Base-by-base conservation (phyloP, 768 basidiomycete genomes). In the Sarcomyxa edulis region DNA sequence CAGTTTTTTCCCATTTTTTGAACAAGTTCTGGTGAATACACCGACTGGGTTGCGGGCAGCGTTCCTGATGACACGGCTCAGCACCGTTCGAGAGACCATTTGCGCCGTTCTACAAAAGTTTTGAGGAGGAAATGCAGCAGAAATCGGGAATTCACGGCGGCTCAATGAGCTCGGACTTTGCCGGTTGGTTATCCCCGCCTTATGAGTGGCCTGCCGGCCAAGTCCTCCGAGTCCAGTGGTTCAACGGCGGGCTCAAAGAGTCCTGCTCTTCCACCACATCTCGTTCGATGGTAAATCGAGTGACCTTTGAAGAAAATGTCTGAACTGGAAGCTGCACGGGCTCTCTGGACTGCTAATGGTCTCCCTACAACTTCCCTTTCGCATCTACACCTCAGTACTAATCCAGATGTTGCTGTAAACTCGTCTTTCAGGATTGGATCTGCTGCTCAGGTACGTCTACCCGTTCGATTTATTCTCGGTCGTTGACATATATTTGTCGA, bases 351-450 rank as follows among this genome's bases (percentile, higher is more conserved):
- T 19, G 57, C 62, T 2, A 51, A 56, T 15, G 64, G 59, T 7
- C 60, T 76, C 5, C 71, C 70, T 0, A 40, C 46, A 9, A 47
- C 59, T n/a, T 52, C 55, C 7, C 46, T 77, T 1, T 46, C 56
- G 12, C 47, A 60, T 24, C 48, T 78, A 11, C 52, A 48, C 5
- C 47, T 78, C 5, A 53, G 46, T 8, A 58, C 58, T 11, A 48
- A 64, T 25, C 59, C 74, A 7, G 68, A 74, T 45, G 54, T 57
- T 4, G 61, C 65, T 1, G 58, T 78, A 5, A 59, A 72, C 34
- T 80, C 77, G 1, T 74, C 74, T 0, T 80, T 80, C 50, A 68
- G 59, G 37, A 50, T 80, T 6, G 77, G 74, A 2, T 56, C 62
- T 7, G 68, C 68, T 29, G 75, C 78, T 2, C 77, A 79, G 64